These are phyloP conservation scores for Amanita polypyramis DNA, from an alignment of 768 basidiomycete species.

Conservation along the genomic window DNA sequence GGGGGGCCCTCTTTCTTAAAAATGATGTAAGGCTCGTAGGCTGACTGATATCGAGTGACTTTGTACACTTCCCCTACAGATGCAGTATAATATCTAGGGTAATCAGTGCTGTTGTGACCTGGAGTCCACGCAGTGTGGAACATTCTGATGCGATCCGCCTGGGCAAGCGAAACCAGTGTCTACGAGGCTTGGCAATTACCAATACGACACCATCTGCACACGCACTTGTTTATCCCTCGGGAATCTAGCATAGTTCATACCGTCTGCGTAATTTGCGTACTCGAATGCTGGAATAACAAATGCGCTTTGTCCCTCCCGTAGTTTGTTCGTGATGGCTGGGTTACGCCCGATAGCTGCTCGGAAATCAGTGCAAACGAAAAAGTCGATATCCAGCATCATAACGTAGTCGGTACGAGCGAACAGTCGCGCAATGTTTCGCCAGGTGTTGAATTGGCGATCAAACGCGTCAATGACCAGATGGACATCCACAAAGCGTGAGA, in stretches of 20 bases:
- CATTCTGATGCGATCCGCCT: constrained; percentile 48
- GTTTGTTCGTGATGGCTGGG: constrained; percentile 28
- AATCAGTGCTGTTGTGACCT: constrained; percentile 79
- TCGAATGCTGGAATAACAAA: constrained; percentile 85
- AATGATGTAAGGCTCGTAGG: constrained; percentile 85
- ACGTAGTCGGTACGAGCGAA: constrained; percentile 78
- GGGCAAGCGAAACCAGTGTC: constrained; percentile 50
- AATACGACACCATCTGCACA: background rate
- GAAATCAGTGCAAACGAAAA: constrained; percentile 77
- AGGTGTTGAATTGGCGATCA: constrained; percentile 81
- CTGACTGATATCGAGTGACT: constrained; percentile 67
- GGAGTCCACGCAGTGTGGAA: constrained; percentile 72
- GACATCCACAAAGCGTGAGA: constrained; percentile 68
- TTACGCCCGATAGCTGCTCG: constrained; percentile 41
- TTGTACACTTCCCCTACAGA: constrained; percentile 61
- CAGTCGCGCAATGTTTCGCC: constrained; percentile 79
- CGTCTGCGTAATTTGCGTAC: constrained; percentile 56
- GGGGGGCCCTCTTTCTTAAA: constrained; percentile 68
- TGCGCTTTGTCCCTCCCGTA: constrained; percentile 53
- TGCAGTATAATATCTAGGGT: constrained; percentile 53
- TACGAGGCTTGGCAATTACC: constrained; percentile 14
- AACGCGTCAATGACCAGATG: constrained; percentile 79
- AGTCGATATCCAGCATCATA: constrained; percentile 90
- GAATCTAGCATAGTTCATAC: constrained; percentile 45
- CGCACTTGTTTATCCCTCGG: constrained; percentile 61